Conservation (phyloP, 345 rosid genomes). For the Garcia nutans region DNA sequence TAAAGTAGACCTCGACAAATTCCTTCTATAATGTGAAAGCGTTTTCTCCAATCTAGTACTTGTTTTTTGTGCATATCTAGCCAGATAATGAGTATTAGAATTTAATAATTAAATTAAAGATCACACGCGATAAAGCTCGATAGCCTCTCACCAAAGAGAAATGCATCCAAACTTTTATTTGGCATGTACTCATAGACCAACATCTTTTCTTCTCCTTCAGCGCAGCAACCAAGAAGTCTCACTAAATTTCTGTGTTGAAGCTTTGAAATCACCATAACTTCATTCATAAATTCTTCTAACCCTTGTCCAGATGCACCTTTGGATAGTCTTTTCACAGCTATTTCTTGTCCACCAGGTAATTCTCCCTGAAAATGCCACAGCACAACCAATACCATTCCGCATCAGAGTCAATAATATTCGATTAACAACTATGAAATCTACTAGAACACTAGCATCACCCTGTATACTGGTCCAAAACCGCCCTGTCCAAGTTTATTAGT, state of each 20-base stretch:
- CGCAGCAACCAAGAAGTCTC: conserved; percentile 24
- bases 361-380: conserved; percentile 13
- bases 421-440: no score
- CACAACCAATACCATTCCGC: no score
- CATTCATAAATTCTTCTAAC: conserved; percentile 41
- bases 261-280: no score
- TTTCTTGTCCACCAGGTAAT: conserved; percentile 28
- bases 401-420: no score
- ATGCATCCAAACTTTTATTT: conserved; percentile 24
- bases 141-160: neutral
- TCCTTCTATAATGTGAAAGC: conserved; percentile 14
- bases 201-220: conserved; percentile 20
- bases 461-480: conserved; percentile 44
- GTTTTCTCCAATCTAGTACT: conserved; percentile 16
- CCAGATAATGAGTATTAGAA: no score
- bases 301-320: conserved; percentile 26
- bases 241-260: conserved; percentile 25
- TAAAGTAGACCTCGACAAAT: conserved; percentile 22
- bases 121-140: no score
- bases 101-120: no score
- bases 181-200: conserved; percentile 28
- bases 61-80: no score
- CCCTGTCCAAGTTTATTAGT: conserved; percentile 39
- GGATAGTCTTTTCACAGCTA: conserved; percentile 39
- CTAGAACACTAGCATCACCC: conserved; percentile 21